A percentile compares a stretch with the other conserved stretches of the same genome.
Evolutionary conservation across 192 early-diverging fungal genomes (phyloP).

Genomic region (Haplosporangium gracile): DNA sequence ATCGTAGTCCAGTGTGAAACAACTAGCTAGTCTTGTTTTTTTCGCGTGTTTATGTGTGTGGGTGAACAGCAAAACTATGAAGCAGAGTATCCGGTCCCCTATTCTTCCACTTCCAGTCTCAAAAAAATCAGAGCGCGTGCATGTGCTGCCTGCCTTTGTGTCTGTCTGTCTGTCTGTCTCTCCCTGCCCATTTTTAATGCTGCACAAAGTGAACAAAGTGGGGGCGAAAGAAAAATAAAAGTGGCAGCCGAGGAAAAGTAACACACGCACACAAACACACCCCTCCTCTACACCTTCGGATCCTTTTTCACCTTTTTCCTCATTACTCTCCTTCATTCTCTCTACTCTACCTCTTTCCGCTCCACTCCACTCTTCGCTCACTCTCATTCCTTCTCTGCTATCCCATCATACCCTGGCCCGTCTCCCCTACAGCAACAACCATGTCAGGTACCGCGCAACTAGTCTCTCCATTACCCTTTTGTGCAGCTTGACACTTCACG

Average conservation of each 20-base stretch:
- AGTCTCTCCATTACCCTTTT: too few species aligned
- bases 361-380: background rate
- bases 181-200: background rate
- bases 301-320: conserved; percentile 5
- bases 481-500: background rate
- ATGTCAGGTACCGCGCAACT: conserved; percentile 1
- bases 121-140: background rate
- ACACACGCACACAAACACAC: background rate
- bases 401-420: background rate
- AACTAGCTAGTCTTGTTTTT: too few species aligned
- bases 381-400: background rate
- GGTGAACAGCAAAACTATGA: too few species aligned
- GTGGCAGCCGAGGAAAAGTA: background rate
- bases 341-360: background rate
- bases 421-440: background rate
- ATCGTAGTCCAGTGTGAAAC: too few species aligned
- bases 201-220: conserved; percentile 4
- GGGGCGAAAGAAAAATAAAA: background rate
- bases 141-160: too few species aligned
- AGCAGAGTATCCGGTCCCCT: too few species aligned
- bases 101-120: background rate
- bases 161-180: too few species aligned
- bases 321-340: background rate
- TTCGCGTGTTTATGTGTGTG: too few species aligned
- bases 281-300: background rate